Evolutionary conservation across 2,329 filamentous ascomycete genomes (phyloP), one percentile per base, ranked within the genome.

Genomic region (Alternaria longipes): DNA sequence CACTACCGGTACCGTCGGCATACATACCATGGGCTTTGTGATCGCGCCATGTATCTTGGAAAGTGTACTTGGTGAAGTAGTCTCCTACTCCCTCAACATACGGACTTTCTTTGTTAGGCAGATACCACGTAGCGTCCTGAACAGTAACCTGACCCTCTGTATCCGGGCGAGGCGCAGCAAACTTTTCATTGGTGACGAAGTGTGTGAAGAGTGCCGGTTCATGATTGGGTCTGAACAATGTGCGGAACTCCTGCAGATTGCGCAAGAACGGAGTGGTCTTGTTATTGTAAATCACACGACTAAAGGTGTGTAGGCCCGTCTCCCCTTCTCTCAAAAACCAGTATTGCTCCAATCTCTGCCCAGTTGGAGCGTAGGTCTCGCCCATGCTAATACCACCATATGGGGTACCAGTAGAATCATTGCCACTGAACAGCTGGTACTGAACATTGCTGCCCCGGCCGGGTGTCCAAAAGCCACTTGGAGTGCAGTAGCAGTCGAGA

Each of bases 1-100:
- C 65, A 14, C 82, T 87, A 14, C 78, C 79, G 3, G 80, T 81
- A 1, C 85, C 85, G 72, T 85, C 84, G 2, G 82, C 81, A 65
- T 82, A 87, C 60, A 83, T 70, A 2, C 87, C 87, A 66, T 89
- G 86, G 2, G 84, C 86, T 38, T 82, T 81, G 58, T 88, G 85
- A 46, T 87, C 81, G 50, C 86, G 80, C 85, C 86, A 89, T 2
- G 81, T 81, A 59, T 86, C 85, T 5, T 82, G 81, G 60, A 90
- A 89, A 0, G 85, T 89, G 67, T 90, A 90, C 71, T 90, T 90
- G 22, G 87, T 90, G 68, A 89, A 90, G 73, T 89, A 90, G 46
- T 89, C 84, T 2, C 85, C 81, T 57, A 85, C 82, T 46, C 86
- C 78, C 38, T 82, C 73, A 0, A 87, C 84, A 67, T 89, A 90